Evolutionary conservation across 352 stramenopile species (phyloP), one percentile per base, ranked within the genome.

Genomic region (Phytopythium helicoides): DNA sequence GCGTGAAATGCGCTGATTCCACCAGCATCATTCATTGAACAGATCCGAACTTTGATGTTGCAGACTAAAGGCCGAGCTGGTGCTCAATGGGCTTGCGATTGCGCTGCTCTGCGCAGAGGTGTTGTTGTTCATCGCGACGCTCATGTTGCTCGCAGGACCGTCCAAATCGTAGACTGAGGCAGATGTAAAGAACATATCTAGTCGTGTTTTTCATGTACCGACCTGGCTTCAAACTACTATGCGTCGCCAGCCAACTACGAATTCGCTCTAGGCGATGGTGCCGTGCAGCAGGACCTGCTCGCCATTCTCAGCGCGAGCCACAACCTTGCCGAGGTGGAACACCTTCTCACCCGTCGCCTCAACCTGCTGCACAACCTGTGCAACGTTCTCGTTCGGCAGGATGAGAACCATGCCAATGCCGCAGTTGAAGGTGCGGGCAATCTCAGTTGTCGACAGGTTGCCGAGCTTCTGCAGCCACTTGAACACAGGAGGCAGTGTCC

Each of bases 341-440:
- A 98, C 85, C 52, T 81, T 80, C 68, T 98, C 94, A 45, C 89
- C 88, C 36, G 73, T 83, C 19, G 79, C 75, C 51, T 87, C 66
- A 19, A 99, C 73, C 46, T 92, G 57, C 36, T 79, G 34, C 34
- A 92, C 88, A 6, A 97, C 89, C 50, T 96, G 77, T n/a, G 85
- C 80, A 22, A 95, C 95, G 58, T 95, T 83, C 41, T 89, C 85
- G 36, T 86, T 68, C 16, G 92, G 80, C 23, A 99, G 72, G 49
- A 99, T 94, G 22, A 99, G 68, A 33, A 99, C 92, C 95, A 99
- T 99, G 55, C 97, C 97, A 66, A 99, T 95, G 54, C 97, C 97
- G 72, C 94, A 98, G 73, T 99, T 99, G 76, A 99, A 99, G 47
- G 97, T 99, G 44, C 96, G 82, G 15, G 97, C 80, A 62, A 99